Base-by-base conservation (phyloP, 1,284 basidiomycete genomes). In the Coniferiporia weirii region DNA sequence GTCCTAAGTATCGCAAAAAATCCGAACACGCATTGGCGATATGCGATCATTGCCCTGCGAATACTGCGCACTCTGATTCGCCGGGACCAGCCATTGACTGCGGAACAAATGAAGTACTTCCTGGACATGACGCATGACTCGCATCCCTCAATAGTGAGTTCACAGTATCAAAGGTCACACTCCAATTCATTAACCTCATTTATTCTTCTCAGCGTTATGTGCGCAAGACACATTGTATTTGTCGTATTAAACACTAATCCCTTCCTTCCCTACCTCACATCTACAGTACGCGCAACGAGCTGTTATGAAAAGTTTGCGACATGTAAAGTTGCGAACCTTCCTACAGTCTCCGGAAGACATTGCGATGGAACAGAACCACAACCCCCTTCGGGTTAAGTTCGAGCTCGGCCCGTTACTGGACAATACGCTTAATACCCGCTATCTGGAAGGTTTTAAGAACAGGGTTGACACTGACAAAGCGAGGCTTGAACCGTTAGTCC, bases 321-420 rank as follows among this genome's bases (percentile, higher is more conserved):
- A 81, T 67, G 79, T 95, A 71, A 95, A 95, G 72, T 69, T 96
- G n/a, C 82, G 92, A 20, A 89, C 93, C 1, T 83, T 88, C 56
- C 78, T 78, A 62, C 69, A 72, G 4, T 75, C 73, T 15, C 79
- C 85, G n/a, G 73, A 77, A 17, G 85, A 91, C 62, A 69, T 87
- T 19, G 78, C 78, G 2, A 66, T 85, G 19, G 78, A 76, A 57
- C 73, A 72, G 32, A 79, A 77, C 62, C 76, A 75, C 56, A 80
- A 89, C 79, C 76, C 87, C 66, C 71, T 87, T 75, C 73, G 76
- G 72, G 70, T 85, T 35, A 63, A 71, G 2, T 67, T 85, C 2
- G 65, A 76, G 46, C 77, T 83, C 45, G 82, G 83, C 2, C 80
- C 87, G 27, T 5, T 27, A n/a, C 46, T 72, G 73, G 53, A 69